phyloP scores from a whole-genome alignment of 2,329 filamentous ascomycete genomes.

The Penicillium sp. region DNA sequence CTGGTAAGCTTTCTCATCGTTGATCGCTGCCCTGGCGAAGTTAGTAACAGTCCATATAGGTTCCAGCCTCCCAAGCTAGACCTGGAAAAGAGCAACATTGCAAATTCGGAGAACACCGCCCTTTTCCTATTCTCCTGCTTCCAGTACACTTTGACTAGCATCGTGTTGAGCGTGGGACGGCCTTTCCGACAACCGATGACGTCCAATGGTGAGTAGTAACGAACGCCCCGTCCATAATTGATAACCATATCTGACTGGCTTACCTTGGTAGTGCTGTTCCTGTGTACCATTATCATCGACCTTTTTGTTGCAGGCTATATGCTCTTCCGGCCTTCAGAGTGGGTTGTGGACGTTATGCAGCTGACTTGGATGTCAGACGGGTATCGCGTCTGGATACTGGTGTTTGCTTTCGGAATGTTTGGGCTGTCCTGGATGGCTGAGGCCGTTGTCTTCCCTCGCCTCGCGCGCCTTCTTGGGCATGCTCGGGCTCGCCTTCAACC shows the following conservation, averaged over 20 bases:
- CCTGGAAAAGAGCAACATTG: constrained; percentile 72
- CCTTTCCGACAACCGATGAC: constrained; percentile 79
- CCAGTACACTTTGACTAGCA: constrained; percentile 85
- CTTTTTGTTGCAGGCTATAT: constrained; percentile 70
- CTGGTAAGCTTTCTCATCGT: constrained; percentile 54
- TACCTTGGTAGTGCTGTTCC: constrained; percentile 64
- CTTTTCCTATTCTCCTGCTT: constrained; percentile 88
- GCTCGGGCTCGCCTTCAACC: constrained; percentile 53
- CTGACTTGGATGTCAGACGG: constrained; percentile 67
- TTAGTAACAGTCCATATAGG: constrained; percentile 40
- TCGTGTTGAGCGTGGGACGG: constrained; percentile 84
- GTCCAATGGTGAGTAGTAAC: constrained; percentile 63
- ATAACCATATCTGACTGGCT: neutral
- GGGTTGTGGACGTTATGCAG: constrained; percentile 73
- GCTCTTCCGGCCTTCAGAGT: constrained; percentile 66
- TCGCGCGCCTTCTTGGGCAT: constrained; percentile 64
- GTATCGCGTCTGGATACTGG: constrained; percentile 69
- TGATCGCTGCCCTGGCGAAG: neutral
- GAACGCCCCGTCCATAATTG: neutral
- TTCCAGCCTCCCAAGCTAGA: constrained; percentile 75
- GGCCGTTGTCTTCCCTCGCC: constrained; percentile 59
- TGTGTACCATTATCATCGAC: constrained; percentile 66
- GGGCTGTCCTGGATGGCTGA: constrained; percentile 66
- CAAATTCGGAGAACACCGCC: constrained; percentile 89
- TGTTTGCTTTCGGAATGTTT: constrained; percentile 66